Conservation (phyloP, 192 early-diverging fungal species). For the Rhizophagus sp. region DNA sequence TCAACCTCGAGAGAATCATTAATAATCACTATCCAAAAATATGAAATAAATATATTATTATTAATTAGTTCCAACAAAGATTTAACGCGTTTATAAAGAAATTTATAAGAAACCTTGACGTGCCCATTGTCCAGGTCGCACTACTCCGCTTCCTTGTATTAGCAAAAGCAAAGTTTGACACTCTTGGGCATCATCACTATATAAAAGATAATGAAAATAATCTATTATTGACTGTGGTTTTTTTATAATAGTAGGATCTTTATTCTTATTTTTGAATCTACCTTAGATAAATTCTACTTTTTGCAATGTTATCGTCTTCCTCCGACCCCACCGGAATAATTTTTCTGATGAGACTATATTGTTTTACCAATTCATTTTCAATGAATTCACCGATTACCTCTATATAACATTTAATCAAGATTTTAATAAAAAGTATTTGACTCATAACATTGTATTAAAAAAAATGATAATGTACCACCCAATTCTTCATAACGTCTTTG, state of each 20-base stretch:
- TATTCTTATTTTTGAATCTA: neutral
- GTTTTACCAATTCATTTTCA: constrained; percentile 25
- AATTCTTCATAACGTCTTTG: constrained; percentile 29
- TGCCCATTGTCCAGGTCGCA: constrained; percentile 40
- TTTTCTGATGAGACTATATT: constrained; percentile 5
- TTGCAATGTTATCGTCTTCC: neutral
- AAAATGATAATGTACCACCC: constrained; percentile 11
- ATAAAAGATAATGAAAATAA: neutral
- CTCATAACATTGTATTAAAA: neutral
- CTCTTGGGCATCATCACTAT: neutral
- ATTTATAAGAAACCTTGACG: constrained; percentile 22
- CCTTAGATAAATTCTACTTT: constrained; percentile 29
- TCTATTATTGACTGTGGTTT: neutral
- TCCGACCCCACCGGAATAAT: constrained; percentile 12
- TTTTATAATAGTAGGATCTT: neutral
- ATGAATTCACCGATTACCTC: constrained; percentile 23
- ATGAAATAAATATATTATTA: neutral
- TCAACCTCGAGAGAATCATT: constrained; percentile 38
- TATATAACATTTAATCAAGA: neutral
- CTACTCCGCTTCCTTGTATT: constrained; percentile 35
- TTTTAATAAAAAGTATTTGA: neutral
- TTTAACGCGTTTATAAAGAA: neutral
- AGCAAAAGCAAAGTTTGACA: constrained; percentile 27
- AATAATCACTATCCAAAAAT: constrained; percentile 29
- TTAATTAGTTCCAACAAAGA: neutral